These are phyloP conservation scores for Irpex rosettiformis DNA, from an alignment of 1,284 basidiomycete genomes.

Conservation along the genomic window DNA sequence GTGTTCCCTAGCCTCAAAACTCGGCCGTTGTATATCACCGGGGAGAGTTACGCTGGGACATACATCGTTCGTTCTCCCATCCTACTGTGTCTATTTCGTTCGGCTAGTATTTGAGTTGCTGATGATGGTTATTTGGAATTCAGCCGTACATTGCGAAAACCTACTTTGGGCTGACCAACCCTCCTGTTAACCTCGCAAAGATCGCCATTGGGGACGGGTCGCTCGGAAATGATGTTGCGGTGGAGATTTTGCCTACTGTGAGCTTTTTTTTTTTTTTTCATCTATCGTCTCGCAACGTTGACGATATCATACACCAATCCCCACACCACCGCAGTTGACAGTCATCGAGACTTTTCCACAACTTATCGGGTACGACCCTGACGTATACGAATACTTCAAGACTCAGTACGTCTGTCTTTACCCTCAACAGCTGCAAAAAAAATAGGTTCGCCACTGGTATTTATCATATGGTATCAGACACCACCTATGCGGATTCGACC, in stretches of 20 bases:
- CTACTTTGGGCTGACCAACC: constrained; percentile 56
- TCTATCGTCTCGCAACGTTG: too few relatives aligned
- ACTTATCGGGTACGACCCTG: constrained; percentile 64
- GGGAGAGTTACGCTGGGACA: constrained; percentile 33
- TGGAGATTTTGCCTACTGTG: constrained; percentile 52
- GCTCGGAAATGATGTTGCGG: constrained; percentile 45
- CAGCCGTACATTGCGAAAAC: constrained; percentile 76
- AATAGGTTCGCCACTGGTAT: too few relatives aligned
- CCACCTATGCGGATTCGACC: constrained; percentile 60
- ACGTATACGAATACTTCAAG: constrained; percentile 64
- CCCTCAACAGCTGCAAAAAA: too few relatives aligned
- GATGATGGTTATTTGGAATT: neutral
- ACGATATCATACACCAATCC: too few relatives aligned
- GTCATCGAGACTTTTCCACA: constrained; percentile 71
- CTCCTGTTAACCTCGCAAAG: constrained; percentile 66
- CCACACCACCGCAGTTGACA: too few relatives aligned
- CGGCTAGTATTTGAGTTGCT: constrained; percentile 6
- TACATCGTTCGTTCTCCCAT: constrained; percentile 35
- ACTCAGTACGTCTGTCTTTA: constrained; percentile 49
- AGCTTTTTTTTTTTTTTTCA: constrained; percentile 14
- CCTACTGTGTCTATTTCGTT: neutral
- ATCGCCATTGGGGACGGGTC: constrained; percentile 70
- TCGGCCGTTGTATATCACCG: constrained; percentile 29
- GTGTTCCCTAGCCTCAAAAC: constrained; percentile 30
- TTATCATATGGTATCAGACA: too few relatives aligned